Evolutionary conservation across 331 rosid genomes (phyloP).

Genomic region (Phaseolus coccineus): DNA sequence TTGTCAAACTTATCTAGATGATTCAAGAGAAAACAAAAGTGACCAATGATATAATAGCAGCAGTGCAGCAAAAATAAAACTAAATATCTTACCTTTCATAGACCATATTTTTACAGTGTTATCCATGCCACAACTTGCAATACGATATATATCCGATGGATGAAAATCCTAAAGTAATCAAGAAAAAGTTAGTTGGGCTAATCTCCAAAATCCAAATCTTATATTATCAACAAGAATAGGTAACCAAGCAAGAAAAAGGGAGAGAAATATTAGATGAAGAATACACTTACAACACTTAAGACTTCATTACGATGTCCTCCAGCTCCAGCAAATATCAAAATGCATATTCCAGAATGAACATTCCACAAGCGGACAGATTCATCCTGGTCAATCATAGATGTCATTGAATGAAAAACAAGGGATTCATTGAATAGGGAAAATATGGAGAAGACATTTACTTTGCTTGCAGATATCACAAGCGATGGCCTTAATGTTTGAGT

Average conservation of each 20-base stretch:
- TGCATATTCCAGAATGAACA: conserved; percentile 92
- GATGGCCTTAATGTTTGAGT: conserved; percentile 89
- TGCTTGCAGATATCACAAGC: conserved; percentile 93
- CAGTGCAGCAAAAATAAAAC: conserved; percentile 2
- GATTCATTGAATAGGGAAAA: conserved; percentile 23
- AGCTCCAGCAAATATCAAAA: conserved; percentile 96
- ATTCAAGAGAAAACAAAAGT: background rate
- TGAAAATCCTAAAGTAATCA: conserved; percentile 80
- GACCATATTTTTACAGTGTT: conserved; percentile 98
- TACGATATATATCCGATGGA: conserved; percentile 85
- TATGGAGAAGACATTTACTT: conserved; percentile 58
- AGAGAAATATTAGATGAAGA: conserved; percentile 17
- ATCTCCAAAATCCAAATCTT: conserved; percentile 31
- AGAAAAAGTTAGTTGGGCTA: conserved; percentile 34
- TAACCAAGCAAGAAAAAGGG: background rate
- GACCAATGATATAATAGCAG: conserved; percentile 13
- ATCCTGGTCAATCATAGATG: conserved; percentile 68
- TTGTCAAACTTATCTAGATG: background rate
- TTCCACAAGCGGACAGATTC: conserved; percentile 99
- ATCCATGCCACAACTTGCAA: conserved; percentile 99
- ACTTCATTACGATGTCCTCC: conserved; percentile 99
- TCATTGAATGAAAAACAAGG: conserved; percentile 44
- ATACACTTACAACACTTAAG: conserved; percentile 85
- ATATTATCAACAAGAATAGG: conserved; percentile 14
- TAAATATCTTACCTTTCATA: conserved; percentile 77